Percentiles rank a stretch among this genome's conserved stretches.
These are phyloP conservation scores for Penicillium sp. DNA, from an alignment of 2,329 filamentous ascomycete genomes.

Conservation along the genomic window DNA sequence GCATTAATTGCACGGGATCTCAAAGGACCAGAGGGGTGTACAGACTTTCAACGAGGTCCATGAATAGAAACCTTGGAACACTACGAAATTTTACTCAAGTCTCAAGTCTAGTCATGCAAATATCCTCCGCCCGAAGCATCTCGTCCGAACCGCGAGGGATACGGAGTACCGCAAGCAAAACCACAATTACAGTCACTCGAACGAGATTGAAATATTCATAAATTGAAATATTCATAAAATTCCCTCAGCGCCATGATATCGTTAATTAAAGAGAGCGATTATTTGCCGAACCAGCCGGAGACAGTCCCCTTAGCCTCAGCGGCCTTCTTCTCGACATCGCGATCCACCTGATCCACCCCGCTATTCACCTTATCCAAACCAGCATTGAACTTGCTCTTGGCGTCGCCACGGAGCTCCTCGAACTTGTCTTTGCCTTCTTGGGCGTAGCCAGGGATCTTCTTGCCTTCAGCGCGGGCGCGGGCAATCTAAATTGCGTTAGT, in stretches of 20 bases:
- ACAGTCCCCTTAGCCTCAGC: conserved; percentile 81
- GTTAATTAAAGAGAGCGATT: conserved; percentile 4
- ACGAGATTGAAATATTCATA: too few species aligned
- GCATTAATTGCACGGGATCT: too few species aligned
- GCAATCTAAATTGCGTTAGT: conserved; percentile 49
- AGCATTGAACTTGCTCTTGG: conserved; percentile 48
- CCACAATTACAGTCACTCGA: too few species aligned
- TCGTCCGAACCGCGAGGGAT: too few species aligned
- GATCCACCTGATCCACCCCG: conserved; percentile 75
- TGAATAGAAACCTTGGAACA: too few species aligned
- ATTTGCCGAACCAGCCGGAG: conserved; percentile 78
- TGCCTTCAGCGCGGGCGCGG: conserved; percentile 64
- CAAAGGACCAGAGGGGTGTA: too few species aligned
- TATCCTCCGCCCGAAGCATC: too few species aligned
- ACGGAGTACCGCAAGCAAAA: too few species aligned
- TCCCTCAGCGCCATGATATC: background rate
- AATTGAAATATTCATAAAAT: conserved; percentile 1
- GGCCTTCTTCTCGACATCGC: conserved; percentile 75
- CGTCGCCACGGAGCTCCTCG: conserved; percentile 67
- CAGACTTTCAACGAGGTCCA: too few species aligned
- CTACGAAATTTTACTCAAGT: too few species aligned
- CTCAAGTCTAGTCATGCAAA: too few species aligned
- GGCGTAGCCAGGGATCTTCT: conserved; percentile 61
- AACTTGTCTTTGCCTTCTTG: conserved; percentile 61
- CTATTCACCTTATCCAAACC: conserved; percentile 50